Conservation (phyloP, 2,329 filamentous ascomycete genomes). For the Balansia obtecta region DNA sequence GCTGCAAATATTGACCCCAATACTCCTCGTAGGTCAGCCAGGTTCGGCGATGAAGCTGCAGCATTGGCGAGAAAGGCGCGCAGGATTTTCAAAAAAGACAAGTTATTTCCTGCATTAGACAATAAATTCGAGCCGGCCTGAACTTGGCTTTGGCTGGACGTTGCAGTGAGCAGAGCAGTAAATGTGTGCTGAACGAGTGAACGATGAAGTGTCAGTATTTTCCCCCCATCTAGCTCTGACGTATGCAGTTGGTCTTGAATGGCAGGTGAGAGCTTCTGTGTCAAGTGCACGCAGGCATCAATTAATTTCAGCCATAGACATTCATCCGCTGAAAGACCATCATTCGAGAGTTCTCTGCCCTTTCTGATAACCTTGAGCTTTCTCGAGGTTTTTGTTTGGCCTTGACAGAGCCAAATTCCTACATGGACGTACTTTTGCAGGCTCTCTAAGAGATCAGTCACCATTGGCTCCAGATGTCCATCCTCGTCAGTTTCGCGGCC, state of each 20-base stretch:
- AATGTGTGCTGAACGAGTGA: conserved; percentile 82
- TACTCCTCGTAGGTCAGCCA: conserved; percentile 76
- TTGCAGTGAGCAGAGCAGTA: conserved; percentile 69
- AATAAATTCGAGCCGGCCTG: conserved; percentile 21
- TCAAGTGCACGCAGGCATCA: conserved; percentile 49
- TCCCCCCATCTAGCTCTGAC: conserved; percentile 38
- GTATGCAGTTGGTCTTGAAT: conserved; percentile 26
- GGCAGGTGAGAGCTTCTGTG: conserved; percentile 47
- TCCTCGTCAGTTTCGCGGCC: conserved; percentile 41
- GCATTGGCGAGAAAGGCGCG: conserved; percentile 79
- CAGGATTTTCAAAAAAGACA: conserved; percentile 80
- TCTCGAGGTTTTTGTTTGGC: conserved; percentile 55
- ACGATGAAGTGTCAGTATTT: conserved; percentile 56
- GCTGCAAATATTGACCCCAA: conserved; percentile 85
- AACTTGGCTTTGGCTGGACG: conserved; percentile 37
- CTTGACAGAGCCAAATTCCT: conserved; percentile 90
- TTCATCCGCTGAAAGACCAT: conserved; percentile 40
- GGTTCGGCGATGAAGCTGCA: conserved; percentile 66
- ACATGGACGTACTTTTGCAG: conserved; percentile 85
- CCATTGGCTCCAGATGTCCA: conserved; percentile 43
- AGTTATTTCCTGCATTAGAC: conserved; percentile 36
- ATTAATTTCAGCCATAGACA: conserved; percentile 49
- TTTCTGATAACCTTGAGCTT: conserved; percentile 34
- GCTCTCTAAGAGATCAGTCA: conserved; percentile 61
- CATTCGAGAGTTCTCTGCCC: conserved; percentile 30